Evolutionary conservation across 108 stramenopile species (phyloP).

Genomic region (Skeletonema costatum): DNA sequence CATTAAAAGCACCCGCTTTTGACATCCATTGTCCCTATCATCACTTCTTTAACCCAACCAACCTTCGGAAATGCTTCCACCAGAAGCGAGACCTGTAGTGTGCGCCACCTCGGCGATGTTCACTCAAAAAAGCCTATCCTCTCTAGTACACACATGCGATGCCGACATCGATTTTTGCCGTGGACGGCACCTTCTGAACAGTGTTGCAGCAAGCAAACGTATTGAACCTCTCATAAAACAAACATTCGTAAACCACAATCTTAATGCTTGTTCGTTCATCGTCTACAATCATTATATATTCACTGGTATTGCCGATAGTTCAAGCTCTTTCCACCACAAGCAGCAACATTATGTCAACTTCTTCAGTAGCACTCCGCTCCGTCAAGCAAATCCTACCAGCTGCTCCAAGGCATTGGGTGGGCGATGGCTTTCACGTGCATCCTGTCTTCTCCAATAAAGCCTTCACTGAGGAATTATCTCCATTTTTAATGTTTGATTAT

Average conservation of each 20-base stretch:
- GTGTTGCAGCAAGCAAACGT: too few species aligned
- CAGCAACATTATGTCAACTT: neutral
- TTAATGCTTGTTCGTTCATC: too few species aligned
- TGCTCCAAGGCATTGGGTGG: constrained; percentile 80
- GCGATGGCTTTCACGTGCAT: constrained; percentile 79
- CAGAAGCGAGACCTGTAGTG: too few species aligned
- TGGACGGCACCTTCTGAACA: too few species aligned
- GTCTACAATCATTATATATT: neutral
- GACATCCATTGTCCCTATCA: too few species aligned
- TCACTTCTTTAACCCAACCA: too few species aligned
- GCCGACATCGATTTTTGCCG: too few species aligned
- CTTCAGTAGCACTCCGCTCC: constrained; percentile 21
- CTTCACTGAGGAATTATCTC: constrained; percentile 75
- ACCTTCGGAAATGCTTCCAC: too few species aligned
- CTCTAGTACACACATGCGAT: too few species aligned
- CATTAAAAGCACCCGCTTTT: too few species aligned
- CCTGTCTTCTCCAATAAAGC: constrained; percentile 86
- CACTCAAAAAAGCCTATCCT: too few species aligned
- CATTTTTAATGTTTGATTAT: constrained; percentile 90
- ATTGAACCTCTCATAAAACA: neutral
- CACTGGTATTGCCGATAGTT: neutral
- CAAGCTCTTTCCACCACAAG: neutral
- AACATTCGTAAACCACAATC: neutral
- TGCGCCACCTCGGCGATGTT: too few species aligned
- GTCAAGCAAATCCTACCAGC: constrained; percentile 48